Conservation (phyloP, 1,284 basidiomycete species). For the Papiliotrema flavescens region DNA sequence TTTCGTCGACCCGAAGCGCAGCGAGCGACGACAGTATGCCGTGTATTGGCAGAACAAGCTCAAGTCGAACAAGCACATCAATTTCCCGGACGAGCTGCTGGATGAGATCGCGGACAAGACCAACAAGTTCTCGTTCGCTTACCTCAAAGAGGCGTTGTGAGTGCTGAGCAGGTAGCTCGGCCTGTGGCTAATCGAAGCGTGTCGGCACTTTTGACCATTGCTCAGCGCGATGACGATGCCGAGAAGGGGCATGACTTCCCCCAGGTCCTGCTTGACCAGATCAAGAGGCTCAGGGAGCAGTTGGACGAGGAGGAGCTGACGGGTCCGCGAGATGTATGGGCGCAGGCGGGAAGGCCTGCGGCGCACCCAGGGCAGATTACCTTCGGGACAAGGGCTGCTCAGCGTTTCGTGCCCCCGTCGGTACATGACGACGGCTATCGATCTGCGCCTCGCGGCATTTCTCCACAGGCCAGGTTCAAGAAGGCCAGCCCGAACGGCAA, state of each 20-base stretch:
- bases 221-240: slow-evolving; percentile 17
- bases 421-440: too few relatives aligned
- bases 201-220: slow-evolving; percentile 31
- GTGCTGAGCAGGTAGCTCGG: slow-evolving; percentile 38
- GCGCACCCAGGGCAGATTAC: too few relatives aligned
- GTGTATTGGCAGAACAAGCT: slow-evolving; percentile 75
- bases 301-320: slow-evolving; percentile 16
- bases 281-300: slow-evolving; percentile 53
- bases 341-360: too few relatives aligned
- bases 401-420: too few relatives aligned
- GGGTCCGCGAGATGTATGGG: neutral
- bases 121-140: slow-evolving; percentile 69
- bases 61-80: slow-evolving; percentile 57
- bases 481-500: neutral
- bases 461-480: neutral
- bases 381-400: too few relatives aligned
- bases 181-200: slow-evolving; percentile 18
- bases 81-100: slow-evolving; percentile 63
- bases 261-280: slow-evolving; percentile 56
- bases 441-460: too few relatives aligned
- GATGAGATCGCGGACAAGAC: slow-evolving; percentile 61
- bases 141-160: slow-evolving; percentile 78
- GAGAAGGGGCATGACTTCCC: slow-evolving; percentile 51
- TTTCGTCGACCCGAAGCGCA: slow-evolving; percentile 59
- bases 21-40: slow-evolving; percentile 63